Percentiles rank a stretch among this genome's conserved stretches.
Conservation (phyloP, 495 filamentous ascomycete genomes). For the Tuber aestivum region DNA sequence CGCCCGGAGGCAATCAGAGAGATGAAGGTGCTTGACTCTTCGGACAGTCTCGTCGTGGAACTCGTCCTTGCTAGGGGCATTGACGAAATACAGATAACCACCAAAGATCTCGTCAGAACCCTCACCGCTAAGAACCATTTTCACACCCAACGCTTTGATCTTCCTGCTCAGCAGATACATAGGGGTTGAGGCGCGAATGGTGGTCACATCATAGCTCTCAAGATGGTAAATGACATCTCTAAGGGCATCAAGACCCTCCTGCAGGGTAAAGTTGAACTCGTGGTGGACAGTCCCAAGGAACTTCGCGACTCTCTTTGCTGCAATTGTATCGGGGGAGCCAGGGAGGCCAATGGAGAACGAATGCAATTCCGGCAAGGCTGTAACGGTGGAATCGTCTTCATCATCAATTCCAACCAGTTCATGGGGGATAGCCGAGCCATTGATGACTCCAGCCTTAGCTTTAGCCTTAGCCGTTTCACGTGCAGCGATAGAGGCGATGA, state of each 20-base stretch:
- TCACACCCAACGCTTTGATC: constrained; percentile 98
- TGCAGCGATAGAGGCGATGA: constrained; percentile 93
- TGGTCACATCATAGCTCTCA: constrained; percentile 96
- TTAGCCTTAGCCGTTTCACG: constrained; percentile 76
- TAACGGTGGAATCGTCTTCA: constrained; percentile 81
- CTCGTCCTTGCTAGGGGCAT: constrained; percentile 77
- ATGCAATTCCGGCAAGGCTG: constrained; percentile 86
- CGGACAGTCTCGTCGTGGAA: constrained; percentile 92
- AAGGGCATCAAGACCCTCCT: constrained; percentile 92
- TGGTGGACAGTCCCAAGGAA: constrained; percentile 97
- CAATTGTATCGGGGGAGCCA: constrained; percentile 80
- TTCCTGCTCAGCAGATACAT: constrained; percentile 97
- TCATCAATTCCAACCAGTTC: constrained; percentile 90
- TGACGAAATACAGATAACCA: constrained; percentile 97
- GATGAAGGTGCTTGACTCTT: constrained; percentile 89
- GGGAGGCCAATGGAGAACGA: constrained; percentile 97
- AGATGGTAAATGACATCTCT: constrained; percentile 97
- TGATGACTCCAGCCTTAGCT: constrained; percentile 51
- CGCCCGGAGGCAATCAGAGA: constrained; percentile 89
- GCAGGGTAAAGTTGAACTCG: constrained; percentile 93
- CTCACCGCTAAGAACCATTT: constrained; percentile 97
- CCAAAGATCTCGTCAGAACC: constrained; percentile 97
- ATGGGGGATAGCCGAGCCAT: constrained; percentile 48
- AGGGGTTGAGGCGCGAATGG: constrained; percentile 93
- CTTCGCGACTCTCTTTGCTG: constrained; percentile 81